These are phyloP conservation scores for Stachybotrys elegans DNA, from an alignment of 2,329 filamentous ascomycete species.

Conservation along the genomic window DNA sequence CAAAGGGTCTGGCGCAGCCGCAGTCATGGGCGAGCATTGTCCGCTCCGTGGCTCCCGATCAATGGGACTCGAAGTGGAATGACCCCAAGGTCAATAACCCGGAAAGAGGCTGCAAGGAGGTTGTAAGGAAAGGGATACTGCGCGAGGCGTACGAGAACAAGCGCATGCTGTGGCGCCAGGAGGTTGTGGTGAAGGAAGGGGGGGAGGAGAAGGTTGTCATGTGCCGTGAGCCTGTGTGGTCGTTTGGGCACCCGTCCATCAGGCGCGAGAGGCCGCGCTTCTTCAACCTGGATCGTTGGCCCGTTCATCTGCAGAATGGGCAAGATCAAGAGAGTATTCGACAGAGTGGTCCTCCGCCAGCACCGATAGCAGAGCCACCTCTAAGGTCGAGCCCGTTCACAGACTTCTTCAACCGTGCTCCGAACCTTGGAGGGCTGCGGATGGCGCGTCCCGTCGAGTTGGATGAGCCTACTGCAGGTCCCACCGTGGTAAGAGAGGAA, in stretches of 20 bases:
- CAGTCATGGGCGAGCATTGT: slow-evolving; percentile 4
- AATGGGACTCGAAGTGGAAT: slow-evolving; percentile 17
- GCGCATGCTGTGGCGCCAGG: slow-evolving; percentile 34
- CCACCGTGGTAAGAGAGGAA: too few species aligned
- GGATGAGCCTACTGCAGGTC: too few species aligned
- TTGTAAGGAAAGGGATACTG: slow-evolving; percentile 34
- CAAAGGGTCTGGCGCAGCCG: too few species aligned
- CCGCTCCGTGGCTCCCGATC: neutral
- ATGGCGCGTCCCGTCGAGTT: too few species aligned
- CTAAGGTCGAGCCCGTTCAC: too few species aligned
- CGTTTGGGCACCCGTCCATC: slow-evolving; percentile 21
- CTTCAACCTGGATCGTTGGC: slow-evolving; percentile 46
- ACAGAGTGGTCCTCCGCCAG: too few species aligned
- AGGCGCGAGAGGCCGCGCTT: slow-evolving; percentile 20
- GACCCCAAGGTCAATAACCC: slow-evolving; percentile 18
- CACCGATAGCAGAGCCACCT: too few species aligned
- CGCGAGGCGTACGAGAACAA: slow-evolving; percentile 38
- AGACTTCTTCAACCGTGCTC: too few species aligned
- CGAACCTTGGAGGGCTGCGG: too few species aligned
- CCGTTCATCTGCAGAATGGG: slow-evolving; percentile 34
- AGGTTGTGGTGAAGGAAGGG: slow-evolving; percentile 18
- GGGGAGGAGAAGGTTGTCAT: slow-evolving; percentile 11
- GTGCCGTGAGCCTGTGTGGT: slow-evolving; percentile 24
- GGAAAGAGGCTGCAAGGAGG: slow-evolving; percentile 10
- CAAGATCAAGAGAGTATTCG: too few species aligned